phyloP scores from a whole-genome alignment of 192 early-diverging fungal species.

The Thoreauomyces humboldtii region DNA sequence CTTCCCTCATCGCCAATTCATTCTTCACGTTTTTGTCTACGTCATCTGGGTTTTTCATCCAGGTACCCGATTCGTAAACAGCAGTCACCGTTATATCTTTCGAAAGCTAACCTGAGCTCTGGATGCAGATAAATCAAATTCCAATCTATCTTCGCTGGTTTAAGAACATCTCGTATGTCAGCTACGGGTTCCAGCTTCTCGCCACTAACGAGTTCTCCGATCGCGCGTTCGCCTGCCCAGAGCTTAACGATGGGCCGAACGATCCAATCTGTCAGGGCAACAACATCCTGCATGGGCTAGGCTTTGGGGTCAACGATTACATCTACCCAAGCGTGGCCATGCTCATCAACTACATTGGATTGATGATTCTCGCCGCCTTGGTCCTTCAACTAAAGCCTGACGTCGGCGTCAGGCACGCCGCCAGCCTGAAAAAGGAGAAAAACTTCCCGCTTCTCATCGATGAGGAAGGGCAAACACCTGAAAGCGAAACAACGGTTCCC shows the following conservation, averaged over 20 bases:
- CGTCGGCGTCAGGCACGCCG: conserved; percentile 16
- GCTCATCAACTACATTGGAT: conserved; percentile 19
- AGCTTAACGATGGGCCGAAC: not conserved
- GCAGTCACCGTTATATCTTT: conserved; percentile 39
- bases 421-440: not conserved
- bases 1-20: conserved; percentile 37
- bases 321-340: conserved; percentile 24
- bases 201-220: conserved; percentile 45
- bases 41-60: conserved; percentile 43
- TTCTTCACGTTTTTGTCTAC: conserved; percentile 39
- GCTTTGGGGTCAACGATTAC: conserved; percentile 27
- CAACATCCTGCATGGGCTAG: conserved; percentile 27
- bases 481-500: not conserved
- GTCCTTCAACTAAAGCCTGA: conserved; percentile 19
- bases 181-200: conserved; percentile 33
- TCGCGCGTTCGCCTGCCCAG: conserved; percentile 36
- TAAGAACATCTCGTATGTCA: conserved; percentile 28
- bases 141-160: conserved; percentile 42
- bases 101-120: conserved; percentile 31
- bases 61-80: conserved; percentile 12
- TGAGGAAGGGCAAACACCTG: not conserved
- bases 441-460: not conserved
- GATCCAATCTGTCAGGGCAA: conserved; percentile 38
- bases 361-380: conserved; percentile 30
- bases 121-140: conserved; percentile 33